Evolutionary conservation across 164 flowering plant species (phyloP).

Genomic region (Aristolochia fimbriata): DNA sequence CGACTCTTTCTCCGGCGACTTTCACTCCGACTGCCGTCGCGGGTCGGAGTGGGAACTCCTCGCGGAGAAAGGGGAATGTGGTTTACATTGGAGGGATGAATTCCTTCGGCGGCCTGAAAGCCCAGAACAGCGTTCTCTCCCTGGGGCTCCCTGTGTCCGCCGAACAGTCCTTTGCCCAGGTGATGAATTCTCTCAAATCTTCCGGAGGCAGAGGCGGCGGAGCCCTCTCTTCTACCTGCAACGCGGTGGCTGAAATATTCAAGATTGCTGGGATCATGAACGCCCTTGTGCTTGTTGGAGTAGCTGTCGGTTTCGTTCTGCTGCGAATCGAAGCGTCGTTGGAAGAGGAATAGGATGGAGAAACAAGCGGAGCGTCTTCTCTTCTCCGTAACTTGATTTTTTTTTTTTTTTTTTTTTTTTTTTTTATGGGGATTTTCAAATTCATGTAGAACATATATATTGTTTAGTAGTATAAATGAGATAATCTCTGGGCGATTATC

Average conservation of each 20-base stretch:
- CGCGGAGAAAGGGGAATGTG: conserved; percentile 24
- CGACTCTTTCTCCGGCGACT: conserved; percentile 20
- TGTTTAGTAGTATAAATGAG: background rate
- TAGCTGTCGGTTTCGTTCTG: conserved; percentile 61
- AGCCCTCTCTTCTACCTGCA: conserved; percentile 38
- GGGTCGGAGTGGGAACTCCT: conserved; percentile 8
- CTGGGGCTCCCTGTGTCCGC: conserved; percentile 43
- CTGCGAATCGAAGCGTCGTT: conserved; percentile 48
- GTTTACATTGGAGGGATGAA: conserved; percentile 42
- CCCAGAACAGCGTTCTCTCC: conserved; percentile 34
- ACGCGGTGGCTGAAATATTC: conserved; percentile 51
- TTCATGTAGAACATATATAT: background rate
- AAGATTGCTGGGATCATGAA: conserved; percentile 51
- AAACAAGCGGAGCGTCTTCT: background rate
- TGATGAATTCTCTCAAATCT: conserved; percentile 41
- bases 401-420: background rate
- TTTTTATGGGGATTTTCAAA: background rate
- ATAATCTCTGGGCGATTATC: conserved; percentile 3
- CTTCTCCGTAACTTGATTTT: background rate
- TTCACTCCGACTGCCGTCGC: conserved; percentile 6
- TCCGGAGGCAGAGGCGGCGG: conserved; percentile 32
- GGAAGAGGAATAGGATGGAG: conserved; percentile 34
- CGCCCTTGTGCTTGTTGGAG: conserved; percentile 48
- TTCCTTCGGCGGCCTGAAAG: conserved; percentile 64
- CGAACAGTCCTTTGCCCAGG: conserved; percentile 43